Evolutionary conservation across 371 early-diverging fungal genomes (phyloP).

Genomic region (Sporodiniella umbellata): DNA sequence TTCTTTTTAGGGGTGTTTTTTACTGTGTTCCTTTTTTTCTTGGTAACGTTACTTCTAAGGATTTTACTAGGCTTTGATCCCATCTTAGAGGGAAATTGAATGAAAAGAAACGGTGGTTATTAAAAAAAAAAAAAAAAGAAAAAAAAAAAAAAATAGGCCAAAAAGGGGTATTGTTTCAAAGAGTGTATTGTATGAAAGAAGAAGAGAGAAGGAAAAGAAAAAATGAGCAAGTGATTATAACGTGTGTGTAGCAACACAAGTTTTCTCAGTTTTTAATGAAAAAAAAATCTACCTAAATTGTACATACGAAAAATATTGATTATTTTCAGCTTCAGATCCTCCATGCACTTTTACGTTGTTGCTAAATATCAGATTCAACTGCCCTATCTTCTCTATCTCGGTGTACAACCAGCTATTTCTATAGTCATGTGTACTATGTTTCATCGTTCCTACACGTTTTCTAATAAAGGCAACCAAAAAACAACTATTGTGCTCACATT

Average conservation of each 20-base stretch:
- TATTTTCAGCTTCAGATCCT: constrained; percentile 2
- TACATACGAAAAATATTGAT: constrained; percentile 7
- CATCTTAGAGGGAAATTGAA: constrained; percentile 16
- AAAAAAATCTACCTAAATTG: constrained; percentile 7
- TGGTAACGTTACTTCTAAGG: background rate
- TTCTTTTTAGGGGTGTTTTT: background rate
- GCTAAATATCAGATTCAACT: background rate
- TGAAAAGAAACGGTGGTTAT: background rate
- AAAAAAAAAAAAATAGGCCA: background rate
- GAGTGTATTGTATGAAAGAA: constrained; percentile 5
- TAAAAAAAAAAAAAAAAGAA: background rate
- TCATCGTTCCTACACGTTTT: background rate
- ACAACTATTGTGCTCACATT: background rate
- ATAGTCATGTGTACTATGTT: background rate
- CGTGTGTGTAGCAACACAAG: background rate
- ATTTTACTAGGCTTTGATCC: constrained; percentile 23
- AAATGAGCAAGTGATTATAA: background rate
- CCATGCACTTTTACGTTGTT: background rate
- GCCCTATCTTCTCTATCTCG: background rate
- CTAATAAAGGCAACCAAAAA: background rate
- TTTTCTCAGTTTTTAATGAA: background rate
- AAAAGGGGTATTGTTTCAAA: background rate
- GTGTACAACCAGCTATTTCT: background rate
- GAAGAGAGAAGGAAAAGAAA: background rate
- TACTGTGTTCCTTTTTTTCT: background rate